Evolutionary conservation across 106 monocot genomes (phyloP).

Genomic region (Dioscorea zingiberensis): DNA sequence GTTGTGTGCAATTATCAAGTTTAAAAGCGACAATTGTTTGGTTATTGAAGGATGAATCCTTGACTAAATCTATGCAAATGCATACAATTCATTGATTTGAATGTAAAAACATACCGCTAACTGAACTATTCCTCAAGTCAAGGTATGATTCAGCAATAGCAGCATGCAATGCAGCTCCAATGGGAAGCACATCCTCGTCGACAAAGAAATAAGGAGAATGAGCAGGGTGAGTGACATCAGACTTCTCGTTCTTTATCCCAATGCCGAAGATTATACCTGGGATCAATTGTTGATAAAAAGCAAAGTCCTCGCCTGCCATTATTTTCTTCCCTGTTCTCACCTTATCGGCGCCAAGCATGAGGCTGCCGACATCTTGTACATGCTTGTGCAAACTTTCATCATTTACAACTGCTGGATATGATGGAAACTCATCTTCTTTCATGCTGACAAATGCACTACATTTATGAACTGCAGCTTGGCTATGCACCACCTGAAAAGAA

Average conservation of each 20-base stretch:
- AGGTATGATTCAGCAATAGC: constrained; percentile 59
- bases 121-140: neutral
- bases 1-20: too few species aligned
- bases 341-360: constrained; percentile 62
- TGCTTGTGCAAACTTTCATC: constrained; percentile 47
- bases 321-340: constrained; percentile 43
- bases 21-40: too few species aligned
- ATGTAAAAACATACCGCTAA: too few species aligned
- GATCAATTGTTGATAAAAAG: constrained; percentile 80
- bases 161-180: constrained; percentile 71
- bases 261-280: constrained; percentile 71
- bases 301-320: constrained; percentile 96
- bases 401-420: constrained; percentile 72
- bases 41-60: too few species aligned
- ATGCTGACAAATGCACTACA: constrained; percentile 51
- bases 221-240: constrained; percentile 32
- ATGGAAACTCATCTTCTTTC: constrained; percentile 42
- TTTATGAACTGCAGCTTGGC: constrained; percentile 53
- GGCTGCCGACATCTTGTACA: constrained; percentile 40
- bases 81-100: too few species aligned
- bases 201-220: constrained; percentile 74
- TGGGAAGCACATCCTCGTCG: constrained; percentile 83
- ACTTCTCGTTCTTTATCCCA: constrained; percentile 55
- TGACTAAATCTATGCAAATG: too few species aligned
- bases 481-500: neutral